These are phyloP conservation scores for Paecilomyces sp. DNA, from an alignment of 2,329 filamentous ascomycete species.

Conservation along the genomic window DNA sequence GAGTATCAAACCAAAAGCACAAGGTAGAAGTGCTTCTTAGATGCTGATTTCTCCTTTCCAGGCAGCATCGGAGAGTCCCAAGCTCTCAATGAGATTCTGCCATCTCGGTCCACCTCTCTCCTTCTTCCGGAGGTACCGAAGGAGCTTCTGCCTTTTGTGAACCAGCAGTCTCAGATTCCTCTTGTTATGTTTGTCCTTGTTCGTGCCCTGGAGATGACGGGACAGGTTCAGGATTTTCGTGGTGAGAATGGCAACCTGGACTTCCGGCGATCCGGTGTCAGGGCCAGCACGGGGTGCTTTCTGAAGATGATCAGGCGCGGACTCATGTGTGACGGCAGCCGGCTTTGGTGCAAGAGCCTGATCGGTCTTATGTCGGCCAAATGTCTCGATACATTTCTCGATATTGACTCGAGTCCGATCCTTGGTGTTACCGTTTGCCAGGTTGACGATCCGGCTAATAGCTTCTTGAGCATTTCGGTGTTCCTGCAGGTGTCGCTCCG, in stretches of 20 bases:
- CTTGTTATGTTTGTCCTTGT: constrained; percentile 92
- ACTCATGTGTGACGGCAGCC: constrained; percentile 35
- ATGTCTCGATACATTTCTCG: constrained; percentile 73
- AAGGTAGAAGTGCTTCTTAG: constrained; percentile 33
- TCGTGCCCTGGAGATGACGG: constrained; percentile 61
- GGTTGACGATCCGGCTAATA: constrained; percentile 67
- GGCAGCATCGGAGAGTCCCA: constrained; percentile 80
- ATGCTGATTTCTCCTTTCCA: constrained; percentile 86
- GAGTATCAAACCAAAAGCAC: constrained; percentile 2
- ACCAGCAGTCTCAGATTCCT: constrained; percentile 78
- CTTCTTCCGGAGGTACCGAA: constrained; percentile 79
- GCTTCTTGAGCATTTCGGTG: constrained; percentile 68
- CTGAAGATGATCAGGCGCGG: constrained; percentile 25
- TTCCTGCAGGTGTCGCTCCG: constrained; percentile 42
- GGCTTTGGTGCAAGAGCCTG: constrained; percentile 55
- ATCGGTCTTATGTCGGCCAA: constrained; percentile 90
- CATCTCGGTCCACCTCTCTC: constrained; percentile 88
- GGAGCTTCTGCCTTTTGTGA: constrained; percentile 79
- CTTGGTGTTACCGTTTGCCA: constrained; percentile 70
- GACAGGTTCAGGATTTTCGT: constrained; percentile 82
- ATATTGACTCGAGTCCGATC: constrained; percentile 78
- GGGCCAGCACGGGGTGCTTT: constrained; percentile 68
- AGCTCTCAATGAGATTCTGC: constrained; percentile 73
- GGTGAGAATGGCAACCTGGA: constrained; percentile 94
- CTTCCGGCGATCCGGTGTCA: constrained; percentile 91